phyloP scores from a whole-genome alignment of 2,329 filamentous ascomycete genomes.

The Coniochaeta sp. region DNA sequence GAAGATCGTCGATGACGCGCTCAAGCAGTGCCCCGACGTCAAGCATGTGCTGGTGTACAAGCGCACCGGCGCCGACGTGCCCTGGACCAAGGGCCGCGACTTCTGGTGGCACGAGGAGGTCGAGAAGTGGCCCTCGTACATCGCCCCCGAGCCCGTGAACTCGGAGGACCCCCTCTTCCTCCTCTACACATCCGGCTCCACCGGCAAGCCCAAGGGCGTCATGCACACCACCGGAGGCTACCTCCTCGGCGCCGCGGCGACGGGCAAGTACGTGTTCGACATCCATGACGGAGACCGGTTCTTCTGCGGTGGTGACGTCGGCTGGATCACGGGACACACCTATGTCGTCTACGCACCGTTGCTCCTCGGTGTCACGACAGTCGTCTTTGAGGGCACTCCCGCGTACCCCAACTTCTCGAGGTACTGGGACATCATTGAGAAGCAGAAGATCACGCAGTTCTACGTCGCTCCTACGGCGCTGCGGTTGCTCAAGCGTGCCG shows the following conservation, averaged over 20 bases:
- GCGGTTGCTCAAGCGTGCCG: conserved; percentile 88
- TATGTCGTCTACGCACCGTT: conserved; percentile 97
- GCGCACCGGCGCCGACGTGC: conserved; percentile 87
- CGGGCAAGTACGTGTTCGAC: conserved; percentile 98
- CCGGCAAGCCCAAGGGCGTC: conserved; percentile 97
- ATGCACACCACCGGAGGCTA: conserved; percentile 97
- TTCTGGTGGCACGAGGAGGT: conserved; percentile 99
- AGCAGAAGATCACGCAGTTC: conserved; percentile 94
- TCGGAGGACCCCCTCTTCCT: conserved; percentile 96
- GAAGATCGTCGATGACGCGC: conserved; percentile 96
- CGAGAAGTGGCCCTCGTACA: conserved; percentile 92
- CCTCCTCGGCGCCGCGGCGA: conserved; percentile 85
- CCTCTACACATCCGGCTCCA: conserved; percentile 96
- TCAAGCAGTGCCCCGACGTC: conserved; percentile 92
- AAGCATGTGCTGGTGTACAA: conserved; percentile 84
- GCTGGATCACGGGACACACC: conserved; percentile 98
- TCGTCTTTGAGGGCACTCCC: conserved; percentile 96
- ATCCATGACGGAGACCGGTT: conserved; percentile 90
- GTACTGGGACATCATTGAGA: conserved; percentile 97
- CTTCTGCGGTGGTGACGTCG: conserved; percentile 97
- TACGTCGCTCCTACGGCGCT: conserved; percentile 96
- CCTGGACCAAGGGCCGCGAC: conserved; percentile 83
- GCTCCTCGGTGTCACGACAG: conserved; percentile 84
- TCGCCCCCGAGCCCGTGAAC: conserved; percentile 80
- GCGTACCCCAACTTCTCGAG: conserved; percentile 96